Percentiles rank a stretch among this genome's conserved stretches.
phyloP scores from a whole-genome alignment of 2,329 filamentous ascomycete genomes.

The Monosporascus sp. region DNA sequence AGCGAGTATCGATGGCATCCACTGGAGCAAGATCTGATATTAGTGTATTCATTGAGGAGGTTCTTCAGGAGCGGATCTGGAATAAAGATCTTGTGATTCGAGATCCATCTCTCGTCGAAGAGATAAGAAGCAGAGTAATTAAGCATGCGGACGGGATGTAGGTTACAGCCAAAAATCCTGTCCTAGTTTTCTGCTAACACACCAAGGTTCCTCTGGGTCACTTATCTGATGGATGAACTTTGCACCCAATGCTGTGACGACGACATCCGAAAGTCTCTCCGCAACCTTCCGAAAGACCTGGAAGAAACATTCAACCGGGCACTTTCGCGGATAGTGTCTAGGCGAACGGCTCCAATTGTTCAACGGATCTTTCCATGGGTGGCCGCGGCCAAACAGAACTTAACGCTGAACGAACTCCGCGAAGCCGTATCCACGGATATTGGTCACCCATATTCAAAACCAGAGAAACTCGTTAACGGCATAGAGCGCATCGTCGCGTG shows the following conservation, averaged over 20 bases:
- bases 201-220: conserved; percentile 15
- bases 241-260: conserved; percentile 10
- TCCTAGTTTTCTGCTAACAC: neutral
- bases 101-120: conserved; percentile 8
- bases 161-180: conserved; percentile 3
- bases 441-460: conserved; percentile 17
- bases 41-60: conserved; percentile 11
- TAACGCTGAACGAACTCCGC: conserved; percentile 30
- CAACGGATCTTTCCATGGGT: conserved; percentile 28
- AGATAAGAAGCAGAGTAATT: conserved; percentile 22
- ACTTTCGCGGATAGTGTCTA: no score
- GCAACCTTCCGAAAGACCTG: conserved; percentile 25
- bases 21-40: conserved; percentile 12
- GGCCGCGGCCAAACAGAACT: conserved; percentile 23
- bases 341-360: conserved; percentile 10
- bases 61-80: conserved; percentile 8
- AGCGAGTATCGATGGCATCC: conserved; percentile 10
- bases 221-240: conserved; percentile 12
- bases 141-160: conserved; percentile 29
- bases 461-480: conserved; percentile 20
- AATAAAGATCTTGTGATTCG: conserved; percentile 6
- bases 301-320: conserved; percentile 19
- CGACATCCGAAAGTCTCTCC: conserved; percentile 21
- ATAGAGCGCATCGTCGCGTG: conserved; percentile 14
- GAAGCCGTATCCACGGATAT: conserved; percentile 33